These are phyloP conservation scores for Platanthera zijinensis DNA, from an alignment of 106 monocot species.

Conservation along the genomic window DNA sequence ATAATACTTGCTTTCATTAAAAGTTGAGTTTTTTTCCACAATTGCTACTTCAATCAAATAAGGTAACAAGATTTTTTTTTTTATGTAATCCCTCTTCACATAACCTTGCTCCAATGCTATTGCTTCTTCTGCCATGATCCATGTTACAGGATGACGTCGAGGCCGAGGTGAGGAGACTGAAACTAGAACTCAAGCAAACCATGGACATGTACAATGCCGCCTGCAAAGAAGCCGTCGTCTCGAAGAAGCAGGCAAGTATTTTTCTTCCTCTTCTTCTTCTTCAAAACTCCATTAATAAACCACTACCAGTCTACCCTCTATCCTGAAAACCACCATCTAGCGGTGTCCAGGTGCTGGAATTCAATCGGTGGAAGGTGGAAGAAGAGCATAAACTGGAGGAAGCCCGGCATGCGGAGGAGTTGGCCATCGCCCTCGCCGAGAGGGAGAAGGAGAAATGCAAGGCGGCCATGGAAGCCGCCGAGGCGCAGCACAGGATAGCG, in stretches of 20 bases:
- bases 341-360: constrained; percentile 8
- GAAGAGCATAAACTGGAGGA: constrained; percentile 26
- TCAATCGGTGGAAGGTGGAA: constrained; percentile 25
- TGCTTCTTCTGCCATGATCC: no score
- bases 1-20: no score
- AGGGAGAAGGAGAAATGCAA: constrained; percentile 17
- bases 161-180: constrained; percentile 38
- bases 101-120: no score
- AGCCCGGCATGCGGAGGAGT: constrained; percentile 13
- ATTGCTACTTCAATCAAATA: no score
- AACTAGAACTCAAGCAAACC: constrained; percentile 37
- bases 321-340: no score
- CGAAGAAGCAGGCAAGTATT: constrained; percentile 28
- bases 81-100: no score
- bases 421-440: constrained; percentile 13
- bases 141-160: constrained; percentile 35
- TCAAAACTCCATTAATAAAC: not conserved
- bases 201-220: constrained; percentile 50
- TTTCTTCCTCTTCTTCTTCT: not conserved
- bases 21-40: no score
- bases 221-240: constrained; percentile 45
- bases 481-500: constrained; percentile 23
- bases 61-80: no score
- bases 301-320: no score
- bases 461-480: constrained; percentile 17